A percentile compares a stretch with the other conserved stretches of the same genome.
Evolutionary conservation across 768 basidiomycete genomes (phyloP).

Genomic region (Mycena belliarum): DNA sequence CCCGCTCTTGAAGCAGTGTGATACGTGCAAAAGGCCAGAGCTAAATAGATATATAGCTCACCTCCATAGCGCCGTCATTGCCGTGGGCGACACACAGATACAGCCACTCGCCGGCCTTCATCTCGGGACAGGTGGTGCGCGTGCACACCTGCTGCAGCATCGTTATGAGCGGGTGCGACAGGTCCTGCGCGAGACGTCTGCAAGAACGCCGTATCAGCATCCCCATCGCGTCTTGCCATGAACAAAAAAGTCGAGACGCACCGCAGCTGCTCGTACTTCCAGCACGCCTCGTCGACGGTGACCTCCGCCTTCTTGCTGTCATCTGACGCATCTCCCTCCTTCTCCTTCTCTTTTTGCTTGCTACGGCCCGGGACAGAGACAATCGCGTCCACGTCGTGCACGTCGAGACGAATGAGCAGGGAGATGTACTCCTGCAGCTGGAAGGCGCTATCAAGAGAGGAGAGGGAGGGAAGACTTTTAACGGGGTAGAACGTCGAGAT

Average conservation of each 20-base stretch:
- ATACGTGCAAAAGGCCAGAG: background rate
- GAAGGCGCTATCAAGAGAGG: conserved; percentile 86
- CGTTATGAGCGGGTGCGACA: conserved; percentile 83
- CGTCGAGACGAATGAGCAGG: conserved; percentile 79
- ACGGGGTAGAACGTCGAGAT: conserved; percentile 81
- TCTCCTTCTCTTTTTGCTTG: conserved; percentile 30
- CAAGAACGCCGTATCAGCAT: background rate
- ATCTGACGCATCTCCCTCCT: conserved; percentile 31
- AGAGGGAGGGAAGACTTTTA: conserved; percentile 66
- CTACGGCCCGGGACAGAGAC: conserved; percentile 63
- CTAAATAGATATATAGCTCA: conserved; percentile 30
- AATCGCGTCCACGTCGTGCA: conserved; percentile 85
- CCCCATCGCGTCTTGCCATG: background rate
- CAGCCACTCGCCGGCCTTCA: conserved; percentile 99
- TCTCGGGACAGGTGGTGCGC: conserved; percentile 85
- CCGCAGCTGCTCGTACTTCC: conserved; percentile 72
- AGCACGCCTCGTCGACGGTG: conserved; percentile 78
- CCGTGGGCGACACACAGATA: conserved; percentile 96
- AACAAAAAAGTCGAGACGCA: conserved; percentile 22
- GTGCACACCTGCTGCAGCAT: conserved; percentile 88
- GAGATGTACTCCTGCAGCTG: conserved; percentile 95
- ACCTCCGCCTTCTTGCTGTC: conserved; percentile 47
- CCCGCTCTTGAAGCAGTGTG: background rate
- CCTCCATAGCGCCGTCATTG: conserved; percentile 85
- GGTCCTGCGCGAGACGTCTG: conserved; percentile 88